phyloP scores from a whole-genome alignment of 495 filamentous ascomycete species.

The Neurospora intermedia region DNA sequence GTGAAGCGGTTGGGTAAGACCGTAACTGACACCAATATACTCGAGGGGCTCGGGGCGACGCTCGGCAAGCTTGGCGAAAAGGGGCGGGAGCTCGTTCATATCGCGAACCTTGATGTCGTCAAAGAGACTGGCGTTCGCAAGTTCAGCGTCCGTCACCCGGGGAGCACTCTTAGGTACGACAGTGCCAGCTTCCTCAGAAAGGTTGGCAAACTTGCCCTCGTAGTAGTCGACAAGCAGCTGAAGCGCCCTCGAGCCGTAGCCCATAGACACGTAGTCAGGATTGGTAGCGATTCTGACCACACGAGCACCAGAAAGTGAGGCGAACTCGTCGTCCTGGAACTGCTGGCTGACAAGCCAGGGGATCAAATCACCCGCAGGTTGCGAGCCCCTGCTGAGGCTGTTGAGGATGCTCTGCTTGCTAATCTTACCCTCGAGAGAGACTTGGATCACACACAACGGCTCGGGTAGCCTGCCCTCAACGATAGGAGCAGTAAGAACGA shows the following conservation, averaged over 20 bases:
- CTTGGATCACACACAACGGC: constrained; percentile 88
- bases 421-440: constrained; percentile 90
- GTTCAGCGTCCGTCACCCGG: constrained; percentile 74
- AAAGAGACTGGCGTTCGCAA: constrained; percentile 65
- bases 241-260: constrained; percentile 83
- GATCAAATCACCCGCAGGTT: constrained; percentile 90
- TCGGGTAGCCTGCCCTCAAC: constrained; percentile 78
- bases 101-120: constrained; percentile 85
- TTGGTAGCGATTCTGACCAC: constrained; percentile 94
- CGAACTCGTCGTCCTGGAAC: constrained; percentile 97
- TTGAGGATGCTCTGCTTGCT: constrained; percentile 86
- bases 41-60: constrained; percentile 71
- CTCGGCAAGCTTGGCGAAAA: constrained; percentile 84
- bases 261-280: constrained; percentile 84
- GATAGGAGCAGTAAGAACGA: constrained; percentile 84
- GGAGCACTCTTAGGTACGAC: constrained; percentile 51
- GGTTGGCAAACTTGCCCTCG: constrained; percentile 80
- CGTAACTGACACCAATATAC: constrained; percentile 92
- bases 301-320: constrained; percentile 81
- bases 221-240: constrained; percentile 84
- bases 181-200: constrained; percentile 50
- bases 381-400: constrained; percentile 75
- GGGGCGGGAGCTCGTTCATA: constrained; percentile 79
- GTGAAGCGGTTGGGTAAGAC: constrained; percentile 77
- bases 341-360: constrained; percentile 98